Evolutionary conservation across 352 stramenopile genomes (phyloP).

Genomic region (Elongisporangium prolatum): DNA sequence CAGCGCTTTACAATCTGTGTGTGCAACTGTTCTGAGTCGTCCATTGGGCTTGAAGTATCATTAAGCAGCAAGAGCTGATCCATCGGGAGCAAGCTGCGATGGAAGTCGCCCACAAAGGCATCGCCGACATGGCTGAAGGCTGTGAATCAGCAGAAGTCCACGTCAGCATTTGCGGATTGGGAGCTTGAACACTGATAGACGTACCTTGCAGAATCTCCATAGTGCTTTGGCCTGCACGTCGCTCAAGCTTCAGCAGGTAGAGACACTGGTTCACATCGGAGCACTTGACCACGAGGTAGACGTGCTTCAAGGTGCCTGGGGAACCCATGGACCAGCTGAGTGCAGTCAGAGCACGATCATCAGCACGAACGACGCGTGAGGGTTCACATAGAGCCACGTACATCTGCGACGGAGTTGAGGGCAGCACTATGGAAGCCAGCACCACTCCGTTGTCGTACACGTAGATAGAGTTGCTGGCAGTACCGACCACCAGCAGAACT

Average conservation of each 20-base stretch:
- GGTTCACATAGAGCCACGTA: constrained; percentile 23
- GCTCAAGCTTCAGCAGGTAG: constrained; percentile 42
- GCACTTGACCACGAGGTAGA: constrained; percentile 36
- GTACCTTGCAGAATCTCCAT: constrained; percentile 45
- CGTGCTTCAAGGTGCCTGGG: constrained; percentile 17
- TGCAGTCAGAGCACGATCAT: constrained; percentile 1
- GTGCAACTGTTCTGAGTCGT: constrained; percentile 1
- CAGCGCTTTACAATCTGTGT: constrained; percentile 34
- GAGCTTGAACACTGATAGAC: constrained; percentile 3
- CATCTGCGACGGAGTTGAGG: constrained; percentile 32
- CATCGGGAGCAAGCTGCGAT: constrained; percentile 2
- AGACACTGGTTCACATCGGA: constrained; percentile 37
- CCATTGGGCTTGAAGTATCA: constrained; percentile 8
- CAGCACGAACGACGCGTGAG: not conserved
- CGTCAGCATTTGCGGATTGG: not conserved
- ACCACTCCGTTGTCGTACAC: constrained; percentile 40
- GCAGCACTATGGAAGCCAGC: constrained; percentile 39
- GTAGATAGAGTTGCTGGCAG: constrained; percentile 36
- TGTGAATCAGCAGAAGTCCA: constrained; percentile 6
- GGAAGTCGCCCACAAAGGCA: constrained; percentile 28
- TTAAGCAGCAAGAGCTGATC: constrained; percentile 41
- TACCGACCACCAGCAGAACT: constrained; percentile 38
- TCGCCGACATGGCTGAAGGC: constrained; percentile 47
- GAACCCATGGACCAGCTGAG: constrained; percentile 13
- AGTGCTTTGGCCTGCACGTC: constrained; percentile 13